Evolutionary conservation across 768 basidiomycete species (phyloP).

Genomic region (Kondoa malvinella): DNA sequence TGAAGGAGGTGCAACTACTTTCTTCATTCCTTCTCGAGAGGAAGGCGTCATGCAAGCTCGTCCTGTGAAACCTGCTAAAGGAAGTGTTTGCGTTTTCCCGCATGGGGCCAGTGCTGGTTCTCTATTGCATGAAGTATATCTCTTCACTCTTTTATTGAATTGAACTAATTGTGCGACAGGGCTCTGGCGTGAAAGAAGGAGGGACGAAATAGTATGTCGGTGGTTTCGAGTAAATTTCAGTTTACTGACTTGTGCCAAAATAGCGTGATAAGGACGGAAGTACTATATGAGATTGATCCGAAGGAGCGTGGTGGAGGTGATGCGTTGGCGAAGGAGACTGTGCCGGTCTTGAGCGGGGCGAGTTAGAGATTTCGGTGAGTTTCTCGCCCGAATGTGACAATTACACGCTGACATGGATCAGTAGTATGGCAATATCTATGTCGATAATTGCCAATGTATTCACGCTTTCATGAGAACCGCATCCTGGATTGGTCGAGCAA

Average conservation of each 20-base stretch:
- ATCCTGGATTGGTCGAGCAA: no score
- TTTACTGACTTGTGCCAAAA: no score
- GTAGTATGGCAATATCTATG: no score
- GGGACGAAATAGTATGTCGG: neutral
- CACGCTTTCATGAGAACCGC: no score
- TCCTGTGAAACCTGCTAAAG: constrained; percentile 39
- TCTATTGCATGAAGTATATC: constrained; percentile 20
- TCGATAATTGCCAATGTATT: no score
- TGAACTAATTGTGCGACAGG: neutral
- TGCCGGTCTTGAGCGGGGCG: neutral
- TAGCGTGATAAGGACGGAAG: neutral
- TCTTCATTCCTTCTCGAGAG: constrained; percentile 39
- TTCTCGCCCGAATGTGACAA: no score
- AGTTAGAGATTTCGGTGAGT: neutral
- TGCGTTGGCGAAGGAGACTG: neutral
- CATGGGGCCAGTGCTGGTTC: constrained; percentile 18
- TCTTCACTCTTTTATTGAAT: constrained; percentile 9
- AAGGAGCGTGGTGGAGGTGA: neutral
- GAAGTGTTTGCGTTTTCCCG: constrained; percentile 40
- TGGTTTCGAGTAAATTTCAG: no score
- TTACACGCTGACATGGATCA: no score
- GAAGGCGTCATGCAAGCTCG: constrained; percentile 39
- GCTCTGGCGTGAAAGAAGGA: neutral
- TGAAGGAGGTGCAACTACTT: constrained; percentile 40
- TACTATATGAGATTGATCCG: neutral